Percentiles rank a stretch among this genome's conserved stretches.
These are phyloP conservation scores for Phaseolus coccineus DNA, from an alignment of 331 rosid genomes.

Conservation along the genomic window DNA sequence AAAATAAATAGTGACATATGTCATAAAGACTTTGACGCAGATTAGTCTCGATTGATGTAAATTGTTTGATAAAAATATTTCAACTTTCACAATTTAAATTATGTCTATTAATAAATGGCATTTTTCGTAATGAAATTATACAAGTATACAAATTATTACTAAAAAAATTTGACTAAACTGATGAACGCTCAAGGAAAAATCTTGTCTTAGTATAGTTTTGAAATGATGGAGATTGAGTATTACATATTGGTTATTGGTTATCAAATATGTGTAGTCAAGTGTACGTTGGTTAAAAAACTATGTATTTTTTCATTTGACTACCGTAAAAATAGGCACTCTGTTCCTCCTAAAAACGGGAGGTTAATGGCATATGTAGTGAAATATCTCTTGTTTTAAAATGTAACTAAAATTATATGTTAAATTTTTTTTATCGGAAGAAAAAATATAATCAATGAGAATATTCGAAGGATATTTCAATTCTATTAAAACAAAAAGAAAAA, in stretches of 20 bases:
- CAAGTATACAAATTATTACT: neutral
- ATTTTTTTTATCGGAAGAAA: too few relatives aligned
- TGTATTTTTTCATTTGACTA: neutral
- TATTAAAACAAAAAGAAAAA: too few relatives aligned
- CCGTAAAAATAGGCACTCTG: too few relatives aligned
- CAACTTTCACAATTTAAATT: neutral
- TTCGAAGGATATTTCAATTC: too few relatives aligned
- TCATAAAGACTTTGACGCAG: too few relatives aligned
- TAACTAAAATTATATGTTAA: too few relatives aligned
- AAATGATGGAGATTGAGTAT: neutral
- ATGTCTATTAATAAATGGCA: neutral
- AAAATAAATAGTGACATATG: neutral
- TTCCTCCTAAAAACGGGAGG: too few relatives aligned
- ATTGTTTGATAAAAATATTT: neutral
- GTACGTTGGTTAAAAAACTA: neutral
- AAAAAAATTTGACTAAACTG: neutral
- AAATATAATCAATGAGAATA: too few relatives aligned
- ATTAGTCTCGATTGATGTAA: neutral
- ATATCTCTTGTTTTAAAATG: too few relatives aligned
- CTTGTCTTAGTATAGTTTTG: neutral
- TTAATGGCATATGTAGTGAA: too few relatives aligned
- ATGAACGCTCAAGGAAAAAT: too few relatives aligned
- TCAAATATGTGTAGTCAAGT: neutral
- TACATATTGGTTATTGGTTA: neutral
- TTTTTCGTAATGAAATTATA: neutral